Evolutionary conservation across 176 grass and related monocot genomes (phyloP), one percentile per base, ranked within the genome.

Genomic region (Oryza longistaminata): DNA sequence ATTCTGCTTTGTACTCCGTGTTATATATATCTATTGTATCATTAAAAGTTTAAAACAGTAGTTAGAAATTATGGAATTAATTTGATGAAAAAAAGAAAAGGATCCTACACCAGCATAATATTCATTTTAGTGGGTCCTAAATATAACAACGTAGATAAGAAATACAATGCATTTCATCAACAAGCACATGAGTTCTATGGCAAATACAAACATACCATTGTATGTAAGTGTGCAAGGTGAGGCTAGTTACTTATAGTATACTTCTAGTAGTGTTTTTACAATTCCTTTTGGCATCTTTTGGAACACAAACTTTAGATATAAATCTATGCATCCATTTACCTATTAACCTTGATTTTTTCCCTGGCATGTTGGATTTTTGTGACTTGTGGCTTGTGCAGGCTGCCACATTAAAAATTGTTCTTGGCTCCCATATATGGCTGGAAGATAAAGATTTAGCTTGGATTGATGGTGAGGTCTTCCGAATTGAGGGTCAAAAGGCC

Each of bases 391-490:
- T 53, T 81, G 71, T 75, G 81, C 85, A 91, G 89, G 89, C 89
- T 84, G 73, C 85, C 13, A 68, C 14, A 16, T 81, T 73, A 67
- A 98, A 98, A 78, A 95, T 98, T 17, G 93, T 94, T 67, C 77
- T 85, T 68, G 93, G 96, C 7, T 98, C 96, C 37, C 96, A 98
- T 87, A 89, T 98, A 78, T 98, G 96, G 96, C 83, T 94, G 70
- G 83, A 88, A 68, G 91, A 98, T 88, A 90, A 90, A 53, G 77
- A 90, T 78, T 86, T 93, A 68, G 49, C 91, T 80, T 98, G 96
- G 96, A 85, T 98, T 74, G 93, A 98, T 92, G 96, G 93, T 40
- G 96, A 98, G 79, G 91, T 98, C 50, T 95, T 91, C 85, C 65
- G 77, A 68, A 95, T 98, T 65, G 83, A 88, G 76, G 91, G 89